Evolutionary conservation across 2,329 filamentous ascomycete genomes (phyloP), one percentile per base, ranked within the genome.

Genomic region (Calycina marina): DNA sequence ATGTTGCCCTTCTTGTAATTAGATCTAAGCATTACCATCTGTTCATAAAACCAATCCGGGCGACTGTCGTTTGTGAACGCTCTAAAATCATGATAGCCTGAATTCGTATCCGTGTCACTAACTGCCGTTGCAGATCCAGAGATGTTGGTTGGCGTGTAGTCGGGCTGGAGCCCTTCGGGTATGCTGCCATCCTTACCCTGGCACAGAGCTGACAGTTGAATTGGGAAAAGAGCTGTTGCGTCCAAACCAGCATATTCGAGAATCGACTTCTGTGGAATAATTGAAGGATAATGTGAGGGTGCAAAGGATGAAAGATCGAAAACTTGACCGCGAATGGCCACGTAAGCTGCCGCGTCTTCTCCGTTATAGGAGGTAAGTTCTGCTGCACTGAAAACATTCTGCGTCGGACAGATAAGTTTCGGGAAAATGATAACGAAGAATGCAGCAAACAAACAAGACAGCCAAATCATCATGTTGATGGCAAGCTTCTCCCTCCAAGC

Each of bases 401-500:
- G 90, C 13, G 66, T 88, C 0, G 90, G 90, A 56, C 90, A 98
- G 49, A 98, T 84, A 41, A 96, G 59, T 44, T 67, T 61, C 1
- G 92, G 92, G 51, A 98, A 92, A 34, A 76, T 67, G 39, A 96
- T 68, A 49, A 96, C 84, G 64, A 98, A 80, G 63, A 98, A 98
- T 35, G 79, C 69, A 16, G 82, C 74, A 30, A 81, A 57, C 11
- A 60, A 62, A 58, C 88, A 96, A 52, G 69, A 72, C 36, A 88
- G 61, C 90, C 92, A 98, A 53, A 98, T 98, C 51, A 96, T 69
- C 55, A 98, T 66, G 62, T 98, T 98, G 67, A 98, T 98, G 33
- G 90, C 88, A 37, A 98, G 56, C 65, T 98, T 98, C 56, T 98
- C 90, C 51, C 90, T 71, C 90, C 90, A 98, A 1, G 90, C 90